Base-by-base conservation (phyloP, 1,284 basidiomycete species). In the Blastosporella zonata region DNA sequence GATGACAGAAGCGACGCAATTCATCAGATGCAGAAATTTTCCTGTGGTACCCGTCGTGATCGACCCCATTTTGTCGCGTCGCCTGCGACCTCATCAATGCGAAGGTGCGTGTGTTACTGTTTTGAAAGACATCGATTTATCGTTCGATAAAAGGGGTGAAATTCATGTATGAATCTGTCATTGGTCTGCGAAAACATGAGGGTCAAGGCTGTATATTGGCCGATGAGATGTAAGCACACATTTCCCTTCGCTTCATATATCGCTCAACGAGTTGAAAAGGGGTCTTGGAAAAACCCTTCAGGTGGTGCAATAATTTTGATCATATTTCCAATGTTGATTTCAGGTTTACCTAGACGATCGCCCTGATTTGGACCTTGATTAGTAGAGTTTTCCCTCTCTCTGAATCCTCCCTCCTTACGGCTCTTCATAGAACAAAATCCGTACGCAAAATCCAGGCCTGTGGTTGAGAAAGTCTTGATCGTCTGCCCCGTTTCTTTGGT, bases 141-240 rank as follows among this genome's bases (percentile, higher is more conserved):
- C 29, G 49, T 35, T 45, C 36, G n/a, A n/a, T n/a, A 38, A 45
- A 50, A 87, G 87, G 89, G 35, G 77, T 90, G 31, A 78, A 84
- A 64, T 99, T 99, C 66, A 75, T 99, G 74, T 99, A 99, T 65
- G 92, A 96, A 64, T 91, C 89, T 57, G 90, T 96, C 17, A 97
- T 97, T 92, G 95, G 95, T 6, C 75, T 98, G 65, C 79, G 90
- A 25, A 89, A 86, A 58, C 87, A 91, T 52, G 90, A 94, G 64
- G 87, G 87, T 6, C 79, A 92, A 57, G 97, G 97, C 1, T 96
- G 92, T 59, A 98, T 99, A 54, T 77, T 99, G 22, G 97, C 96
- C 1, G 97, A 99, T 67, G 96, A 99, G 62, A 96, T 97, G 91
- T 90, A 81, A 81, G 84, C 76, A 9, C 45, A 48, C 51, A 33